phyloP scores from a whole-genome alignment of 202 grass and related monocot genomes.

The Brachypodium distachyon region DNA sequence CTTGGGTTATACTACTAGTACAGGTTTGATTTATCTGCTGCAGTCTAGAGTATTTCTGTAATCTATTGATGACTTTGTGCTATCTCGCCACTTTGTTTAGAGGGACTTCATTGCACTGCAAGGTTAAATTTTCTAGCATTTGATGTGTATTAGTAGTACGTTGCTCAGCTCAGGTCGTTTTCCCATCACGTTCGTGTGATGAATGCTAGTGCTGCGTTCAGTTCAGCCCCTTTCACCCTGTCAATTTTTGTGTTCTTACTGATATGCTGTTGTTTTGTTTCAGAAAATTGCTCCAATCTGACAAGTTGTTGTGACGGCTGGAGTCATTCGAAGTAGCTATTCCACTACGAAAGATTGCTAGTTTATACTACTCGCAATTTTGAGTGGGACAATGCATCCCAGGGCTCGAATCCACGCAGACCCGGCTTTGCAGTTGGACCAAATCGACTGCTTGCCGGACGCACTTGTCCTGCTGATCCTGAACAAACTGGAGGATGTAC shows the following conservation, averaged over 20 bases:
- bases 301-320: background rate
- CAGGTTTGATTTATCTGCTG: background rate
- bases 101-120: background rate
- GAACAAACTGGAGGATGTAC: conserved; percentile 67
- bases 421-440: conserved; percentile 40
- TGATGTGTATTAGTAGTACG: background rate
- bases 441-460: conserved; percentile 57
- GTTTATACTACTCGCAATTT: background rate
- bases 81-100: background rate
- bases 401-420: conserved; percentile 50
- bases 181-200: background rate
- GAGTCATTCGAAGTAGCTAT: background rate
- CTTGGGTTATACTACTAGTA: too few relatives aligned
- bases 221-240: background rate
- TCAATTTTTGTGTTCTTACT: background rate
- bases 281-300: background rate
- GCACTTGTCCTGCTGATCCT: conserved; percentile 67
- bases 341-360: background rate
- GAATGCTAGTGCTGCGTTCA: background rate
- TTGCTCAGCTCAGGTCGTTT: background rate
- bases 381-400: conserved; percentile 40
- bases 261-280: background rate
- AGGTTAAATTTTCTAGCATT: background rate
- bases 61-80: background rate
- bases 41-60: too few relatives aligned